These are phyloP conservation scores for Rhexocercosporidium sp. DNA, from an alignment of 2,329 filamentous ascomycete species.

Conservation along the genomic window DNA sequence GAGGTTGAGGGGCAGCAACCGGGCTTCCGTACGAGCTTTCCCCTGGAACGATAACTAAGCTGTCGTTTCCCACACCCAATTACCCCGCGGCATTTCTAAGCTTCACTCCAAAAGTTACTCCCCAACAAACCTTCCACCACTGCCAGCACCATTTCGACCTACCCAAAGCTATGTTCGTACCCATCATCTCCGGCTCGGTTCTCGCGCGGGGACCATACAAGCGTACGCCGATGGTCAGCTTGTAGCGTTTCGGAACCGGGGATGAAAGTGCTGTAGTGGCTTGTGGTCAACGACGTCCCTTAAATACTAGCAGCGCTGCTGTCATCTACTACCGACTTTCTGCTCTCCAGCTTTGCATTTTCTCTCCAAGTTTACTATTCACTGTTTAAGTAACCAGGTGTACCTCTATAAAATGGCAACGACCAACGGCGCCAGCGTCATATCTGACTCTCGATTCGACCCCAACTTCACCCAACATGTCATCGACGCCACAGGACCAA, in stretches of 20 bases:
- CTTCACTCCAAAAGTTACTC: background rate
- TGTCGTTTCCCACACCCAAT: slow-evolving; percentile 6
- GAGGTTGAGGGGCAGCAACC: background rate
- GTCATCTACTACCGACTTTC: background rate
- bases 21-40: background rate
- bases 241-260: slow-evolving; percentile 3
- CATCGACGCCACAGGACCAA: slow-evolving; percentile 65
- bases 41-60: background rate
- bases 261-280: background rate
- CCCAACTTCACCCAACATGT: slow-evolving; percentile 65
- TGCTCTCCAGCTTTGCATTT: background rate
- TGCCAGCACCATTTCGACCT: background rate
- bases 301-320: slow-evolving; percentile 11
- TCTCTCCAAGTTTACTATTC: background rate
- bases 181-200: background rate
- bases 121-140: background rate
- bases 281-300: slow-evolving; percentile 1
- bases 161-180: background rate
- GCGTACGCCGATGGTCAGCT: slow-evolving; percentile 1
- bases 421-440: slow-evolving; percentile 53
- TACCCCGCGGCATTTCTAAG: background rate
- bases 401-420: slow-evolving; percentile 16
- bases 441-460: slow-evolving; percentile 54
- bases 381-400: background rate
- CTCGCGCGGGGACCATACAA: slow-evolving; percentile 10